These are phyloP conservation scores for Bryoerythrophyllum caledonicum DNA, from an alignment of 225 moss, liverwort and hornwort species.

Conservation along the genomic window DNA sequence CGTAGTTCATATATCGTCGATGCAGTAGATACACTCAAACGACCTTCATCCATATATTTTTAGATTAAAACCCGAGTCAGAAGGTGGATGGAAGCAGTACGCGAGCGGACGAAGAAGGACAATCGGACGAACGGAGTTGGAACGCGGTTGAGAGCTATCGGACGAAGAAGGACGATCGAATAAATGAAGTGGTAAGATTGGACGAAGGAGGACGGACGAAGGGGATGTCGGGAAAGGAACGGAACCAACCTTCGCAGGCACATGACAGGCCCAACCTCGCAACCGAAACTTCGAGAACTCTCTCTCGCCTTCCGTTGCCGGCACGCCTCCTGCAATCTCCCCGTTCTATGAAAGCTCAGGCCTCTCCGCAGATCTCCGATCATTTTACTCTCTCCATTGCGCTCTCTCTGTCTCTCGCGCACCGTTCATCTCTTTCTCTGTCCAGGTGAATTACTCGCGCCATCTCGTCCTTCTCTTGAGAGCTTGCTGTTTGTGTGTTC, in stretches of 20 bases:
- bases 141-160: no score
- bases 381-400: background rate
- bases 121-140: background rate
- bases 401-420: background rate
- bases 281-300: conserved; percentile 30
- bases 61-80: no score
- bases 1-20: no score
- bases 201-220: background rate
- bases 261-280: background rate
- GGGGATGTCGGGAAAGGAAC: no score
- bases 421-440: background rate
- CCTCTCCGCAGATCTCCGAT: background rate
- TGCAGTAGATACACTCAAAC: no score
- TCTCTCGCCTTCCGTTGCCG: conserved; percentile 9
- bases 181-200: no score
- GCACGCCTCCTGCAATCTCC: conserved; percentile 1
- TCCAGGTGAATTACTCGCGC: background rate
- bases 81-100: background rate
- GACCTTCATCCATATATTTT: no score
- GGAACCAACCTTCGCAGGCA: background rate
- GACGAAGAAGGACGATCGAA: background rate
- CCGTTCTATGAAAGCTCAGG: background rate
- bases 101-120: no score
- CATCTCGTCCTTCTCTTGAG: background rate
- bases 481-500: no score